Evolutionary conservation across 257 asterid species (phyloP).

Genomic region (Scutellaria minor): DNA sequence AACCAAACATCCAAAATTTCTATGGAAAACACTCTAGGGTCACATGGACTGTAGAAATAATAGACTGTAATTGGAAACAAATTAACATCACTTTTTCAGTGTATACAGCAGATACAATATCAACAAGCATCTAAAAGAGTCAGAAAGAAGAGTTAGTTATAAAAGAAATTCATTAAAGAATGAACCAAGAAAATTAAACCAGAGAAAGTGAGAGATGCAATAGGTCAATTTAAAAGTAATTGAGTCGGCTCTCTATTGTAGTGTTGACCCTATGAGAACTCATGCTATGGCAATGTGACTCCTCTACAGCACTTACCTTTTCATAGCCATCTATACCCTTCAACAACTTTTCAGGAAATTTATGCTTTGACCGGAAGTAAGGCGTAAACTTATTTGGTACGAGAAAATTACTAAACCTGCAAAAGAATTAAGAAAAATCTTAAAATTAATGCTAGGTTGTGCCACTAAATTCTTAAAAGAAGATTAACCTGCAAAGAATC

Average conservation of each 20-base stretch:
- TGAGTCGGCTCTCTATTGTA: neutral
- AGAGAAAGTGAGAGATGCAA: neutral
- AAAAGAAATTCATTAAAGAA: neutral
- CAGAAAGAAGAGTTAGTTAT: constrained; percentile 11
- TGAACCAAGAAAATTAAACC: neutral
- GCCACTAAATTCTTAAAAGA: constrained; percentile 1
- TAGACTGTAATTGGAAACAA: neutral
- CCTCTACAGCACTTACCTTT: constrained; percentile 39
- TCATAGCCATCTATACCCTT: constrained; percentile 60
- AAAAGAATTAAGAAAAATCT: constrained; percentile 25
- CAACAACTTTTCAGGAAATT: constrained; percentile 60
- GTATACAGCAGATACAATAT: constrained; percentile 22
- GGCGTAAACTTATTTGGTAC: constrained; percentile 50
- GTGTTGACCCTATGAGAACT: neutral
- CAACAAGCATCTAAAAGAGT: constrained; percentile 11
- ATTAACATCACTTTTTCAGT: neutral
- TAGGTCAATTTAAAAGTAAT: constrained; percentile 10
- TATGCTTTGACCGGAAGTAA: constrained; percentile 71
- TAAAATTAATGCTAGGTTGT: constrained; percentile 8
- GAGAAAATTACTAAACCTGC: constrained; percentile 60
- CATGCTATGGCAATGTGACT: constrained; percentile 25
- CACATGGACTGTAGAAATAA: constrained; percentile 7
- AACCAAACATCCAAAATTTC: constrained; percentile 8
- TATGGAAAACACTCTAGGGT: constrained; percentile 1
- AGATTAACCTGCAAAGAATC: constrained; percentile 13